Conservation (phyloP, 345 rosid species). For the Salix viminalis region DNA sequence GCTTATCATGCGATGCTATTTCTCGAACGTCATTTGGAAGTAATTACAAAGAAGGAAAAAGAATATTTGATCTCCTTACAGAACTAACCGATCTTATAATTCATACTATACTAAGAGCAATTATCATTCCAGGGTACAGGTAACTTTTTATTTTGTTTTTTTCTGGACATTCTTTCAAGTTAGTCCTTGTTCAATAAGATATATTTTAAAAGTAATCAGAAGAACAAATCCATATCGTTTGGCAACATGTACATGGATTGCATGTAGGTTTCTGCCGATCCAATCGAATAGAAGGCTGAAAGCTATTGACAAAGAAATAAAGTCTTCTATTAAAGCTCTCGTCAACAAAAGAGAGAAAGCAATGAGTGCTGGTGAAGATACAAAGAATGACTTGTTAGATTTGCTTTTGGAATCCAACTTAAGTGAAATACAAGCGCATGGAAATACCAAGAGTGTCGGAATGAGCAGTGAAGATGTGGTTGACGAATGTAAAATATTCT, state of each 20-base stretch:
- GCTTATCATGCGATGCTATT: constrained; percentile 40
- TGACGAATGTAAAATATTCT: constrained; percentile 20
- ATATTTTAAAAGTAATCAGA: neutral
- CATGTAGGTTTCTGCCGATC: constrained; percentile 44
- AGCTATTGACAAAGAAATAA: constrained; percentile 30
- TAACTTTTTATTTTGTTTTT: neutral
- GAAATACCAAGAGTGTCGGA: constrained; percentile 10
- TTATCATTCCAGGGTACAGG: constrained; percentile 46
- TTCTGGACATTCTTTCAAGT: too few species aligned
- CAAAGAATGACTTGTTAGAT: constrained; percentile 38
- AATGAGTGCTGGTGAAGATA: constrained; percentile 27
- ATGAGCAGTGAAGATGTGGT: constrained; percentile 35
- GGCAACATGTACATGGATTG: neutral
- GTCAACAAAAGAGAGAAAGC: constrained; percentile 37
- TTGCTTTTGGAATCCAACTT: constrained; percentile 39
- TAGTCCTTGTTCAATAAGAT: too few species aligned
- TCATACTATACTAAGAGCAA: neutral
- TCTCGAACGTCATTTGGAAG: constrained; percentile 22
- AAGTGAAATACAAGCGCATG: constrained; percentile 29
- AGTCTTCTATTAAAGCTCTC: constrained; percentile 22
- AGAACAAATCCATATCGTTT: constrained; percentile 3
- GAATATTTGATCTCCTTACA: constrained; percentile 33
- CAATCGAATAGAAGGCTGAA: constrained; percentile 37
- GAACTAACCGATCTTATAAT: constrained; percentile 13
- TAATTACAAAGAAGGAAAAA: constrained; percentile 39